phyloP scores from a whole-genome alignment of 2,329 filamentous ascomycete species.

The Ascochyta pisi region DNA sequence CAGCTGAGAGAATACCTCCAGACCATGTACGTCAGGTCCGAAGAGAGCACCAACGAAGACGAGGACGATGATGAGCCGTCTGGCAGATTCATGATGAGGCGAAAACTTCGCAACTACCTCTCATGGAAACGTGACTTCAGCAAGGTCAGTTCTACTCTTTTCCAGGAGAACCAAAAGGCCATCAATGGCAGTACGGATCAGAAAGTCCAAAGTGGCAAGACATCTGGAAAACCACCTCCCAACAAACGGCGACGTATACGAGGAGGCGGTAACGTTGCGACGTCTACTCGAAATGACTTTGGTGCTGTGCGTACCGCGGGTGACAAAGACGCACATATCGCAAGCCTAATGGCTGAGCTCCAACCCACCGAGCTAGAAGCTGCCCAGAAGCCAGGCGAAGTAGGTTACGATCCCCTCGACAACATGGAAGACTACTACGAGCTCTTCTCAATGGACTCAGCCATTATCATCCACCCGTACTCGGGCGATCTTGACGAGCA shows the following conservation, averaged over 20 bases:
- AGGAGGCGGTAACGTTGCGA: constrained; percentile 72
- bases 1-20: constrained; percentile 92
- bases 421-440: constrained; percentile 93
- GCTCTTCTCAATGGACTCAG: constrained; percentile 87
- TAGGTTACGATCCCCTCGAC: constrained; percentile 79
- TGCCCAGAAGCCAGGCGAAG: constrained; percentile 72
- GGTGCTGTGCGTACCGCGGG: constrained; percentile 78
- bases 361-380: constrained; percentile 80
- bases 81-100: constrained; percentile 86
- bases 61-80: constrained; percentile 67
- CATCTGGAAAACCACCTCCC: constrained; percentile 70
- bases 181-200: constrained; percentile 71
- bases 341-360: constrained; percentile 81
- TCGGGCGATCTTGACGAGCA: constrained; percentile 96
- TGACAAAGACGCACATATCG: constrained; percentile 82
- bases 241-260: constrained; percentile 88
- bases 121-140: constrained; percentile 90
- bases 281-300: constrained; percentile 70
- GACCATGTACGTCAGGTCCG: constrained; percentile 79
- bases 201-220: constrained; percentile 52
- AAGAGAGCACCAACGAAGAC: constrained; percentile 52
- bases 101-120: constrained; percentile 84
- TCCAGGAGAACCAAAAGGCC: constrained; percentile 79
- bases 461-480: constrained; percentile 90
- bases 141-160: constrained; percentile 79